Conservation (phyloP, 208 protist genomes). For the Phytomonas sp. region DNA sequence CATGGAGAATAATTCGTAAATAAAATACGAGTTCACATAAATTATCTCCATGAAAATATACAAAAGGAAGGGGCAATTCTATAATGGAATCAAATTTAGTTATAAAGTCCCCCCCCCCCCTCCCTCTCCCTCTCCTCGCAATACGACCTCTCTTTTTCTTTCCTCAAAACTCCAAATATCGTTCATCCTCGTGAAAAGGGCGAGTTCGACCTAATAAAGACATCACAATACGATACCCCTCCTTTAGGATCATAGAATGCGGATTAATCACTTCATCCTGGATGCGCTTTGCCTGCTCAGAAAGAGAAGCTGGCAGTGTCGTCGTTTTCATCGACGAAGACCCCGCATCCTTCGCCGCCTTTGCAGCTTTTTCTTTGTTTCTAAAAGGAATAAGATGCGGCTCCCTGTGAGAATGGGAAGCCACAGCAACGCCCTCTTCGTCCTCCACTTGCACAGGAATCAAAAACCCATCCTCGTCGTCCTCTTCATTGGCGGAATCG, state of each 20-base stretch:
- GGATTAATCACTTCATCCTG: slow-evolving; percentile 18
- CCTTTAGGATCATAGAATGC: slow-evolving; percentile 34
- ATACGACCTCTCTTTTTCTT: not conserved
- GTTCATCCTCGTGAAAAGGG: slow-evolving; percentile 46
- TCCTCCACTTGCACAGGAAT: slow-evolving; percentile 52
- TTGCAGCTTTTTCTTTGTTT: too few species aligned
- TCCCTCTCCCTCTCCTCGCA: too few species aligned
- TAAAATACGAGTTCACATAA: too few species aligned
- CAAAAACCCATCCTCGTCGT: slow-evolving; percentile 59
- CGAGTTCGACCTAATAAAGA: slow-evolving; percentile 52
- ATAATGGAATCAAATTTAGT: too few species aligned
- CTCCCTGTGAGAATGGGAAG: not conserved
- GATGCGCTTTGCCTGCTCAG: not conserved
- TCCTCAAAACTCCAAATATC: slow-evolving; percentile 65
- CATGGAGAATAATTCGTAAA: too few species aligned
- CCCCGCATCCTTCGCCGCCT: too few species aligned
- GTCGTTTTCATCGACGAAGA: too few species aligned
- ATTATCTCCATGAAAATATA: too few species aligned
- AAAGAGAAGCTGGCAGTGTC: slow-evolving; percentile 2
- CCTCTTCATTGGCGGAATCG: slow-evolving; percentile 21
- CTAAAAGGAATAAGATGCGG: too few species aligned
- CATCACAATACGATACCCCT: slow-evolving; percentile 49
- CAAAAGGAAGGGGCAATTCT: too few species aligned
- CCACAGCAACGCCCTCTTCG: slow-evolving; percentile 5
- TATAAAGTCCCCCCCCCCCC: too few species aligned